Conservation (phyloP, 257 asterid genomes). For the Scutellaria baicalensis region DNA sequence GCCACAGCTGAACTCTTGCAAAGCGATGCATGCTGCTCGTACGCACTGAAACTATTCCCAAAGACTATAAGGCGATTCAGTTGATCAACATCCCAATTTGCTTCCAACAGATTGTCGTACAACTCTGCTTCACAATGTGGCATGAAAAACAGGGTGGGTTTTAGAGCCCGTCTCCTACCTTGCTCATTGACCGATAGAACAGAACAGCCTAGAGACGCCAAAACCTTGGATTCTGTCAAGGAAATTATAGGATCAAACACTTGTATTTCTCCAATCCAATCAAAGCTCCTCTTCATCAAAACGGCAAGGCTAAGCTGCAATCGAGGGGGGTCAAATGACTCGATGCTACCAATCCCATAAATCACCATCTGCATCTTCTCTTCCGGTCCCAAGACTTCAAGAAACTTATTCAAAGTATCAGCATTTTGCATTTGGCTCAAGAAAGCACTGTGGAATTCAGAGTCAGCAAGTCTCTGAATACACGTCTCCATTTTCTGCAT, state of each 20-base stretch:
- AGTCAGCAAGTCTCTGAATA: conserved; percentile 39
- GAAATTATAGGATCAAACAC: conserved; percentile 85
- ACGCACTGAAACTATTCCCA: conserved; percentile 66
- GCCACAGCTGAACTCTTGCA: conserved; percentile 19
- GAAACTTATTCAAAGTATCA: conserved; percentile 31
- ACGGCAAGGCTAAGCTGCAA: conserved; percentile 73
- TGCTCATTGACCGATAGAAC: conserved; percentile 76
- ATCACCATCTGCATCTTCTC: conserved; percentile 64
- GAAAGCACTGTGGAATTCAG: conserved; percentile 40
- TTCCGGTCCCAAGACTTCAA: conserved; percentile 44
- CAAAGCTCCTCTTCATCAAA: conserved; percentile 59
- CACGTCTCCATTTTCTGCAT: conserved; percentile 50
- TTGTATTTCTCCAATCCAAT: conserved; percentile 73
- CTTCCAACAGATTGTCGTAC: conserved; percentile 64
- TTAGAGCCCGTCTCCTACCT: conserved; percentile 46
- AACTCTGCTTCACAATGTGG: conserved; percentile 81
- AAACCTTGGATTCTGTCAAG: conserved; percentile 53
- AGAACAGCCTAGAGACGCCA: conserved; percentile 63
- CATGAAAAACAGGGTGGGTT: conserved; percentile 84
- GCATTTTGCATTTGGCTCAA: conserved; percentile 39
- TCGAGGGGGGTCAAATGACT: conserved; percentile 60
- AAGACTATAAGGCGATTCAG: conserved; percentile 39
- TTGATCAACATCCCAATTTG: conserved; percentile 48
- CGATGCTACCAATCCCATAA: conserved; percentile 93
- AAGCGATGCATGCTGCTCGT: conserved; percentile 37